Evolutionary conservation across 1,284 basidiomycete genomes (phyloP).

Genomic region (Naganishia sp.): DNA sequence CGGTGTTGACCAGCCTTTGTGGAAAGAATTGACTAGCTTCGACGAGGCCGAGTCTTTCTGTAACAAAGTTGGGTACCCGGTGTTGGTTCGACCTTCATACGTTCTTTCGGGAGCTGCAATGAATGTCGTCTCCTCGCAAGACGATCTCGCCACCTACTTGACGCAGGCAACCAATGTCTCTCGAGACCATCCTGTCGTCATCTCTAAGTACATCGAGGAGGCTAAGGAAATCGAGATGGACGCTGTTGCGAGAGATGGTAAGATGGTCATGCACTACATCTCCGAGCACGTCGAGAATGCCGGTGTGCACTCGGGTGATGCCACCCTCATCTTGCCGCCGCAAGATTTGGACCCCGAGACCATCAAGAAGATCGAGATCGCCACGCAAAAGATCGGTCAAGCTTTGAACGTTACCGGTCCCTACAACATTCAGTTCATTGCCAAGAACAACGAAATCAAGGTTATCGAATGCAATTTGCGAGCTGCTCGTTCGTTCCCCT

Average conservation of each 20-base stretch:
- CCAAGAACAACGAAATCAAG: constrained; percentile 99
- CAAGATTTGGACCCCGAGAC: constrained; percentile 97
- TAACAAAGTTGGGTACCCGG: constrained; percentile 87
- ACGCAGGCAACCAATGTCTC: constrained; percentile 96
- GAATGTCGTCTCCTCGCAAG: constrained; percentile 94
- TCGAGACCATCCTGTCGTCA: constrained; percentile 95
- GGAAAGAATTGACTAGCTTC: constrained; percentile 94
- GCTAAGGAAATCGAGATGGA: constrained; percentile 99
- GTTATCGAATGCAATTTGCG: constrained; percentile 99
- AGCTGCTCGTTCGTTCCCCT: constrained; percentile 96
- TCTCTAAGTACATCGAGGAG: constrained; percentile 98
- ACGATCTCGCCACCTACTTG: constrained; percentile 88
- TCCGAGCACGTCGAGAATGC: constrained; percentile 99
- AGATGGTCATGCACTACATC: constrained; percentile 99
- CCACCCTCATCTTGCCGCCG: constrained; percentile 94
- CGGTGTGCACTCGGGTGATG: constrained; percentile 95
- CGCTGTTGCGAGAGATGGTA: constrained; percentile 92
- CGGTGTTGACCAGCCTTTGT: constrained; percentile 92
- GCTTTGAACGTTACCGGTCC: constrained; percentile 99
- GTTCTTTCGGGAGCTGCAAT: constrained; percentile 97
- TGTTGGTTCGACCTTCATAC: constrained; percentile 95
- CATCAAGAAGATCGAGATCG: constrained; percentile 91
- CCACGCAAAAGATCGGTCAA: constrained; percentile 93
- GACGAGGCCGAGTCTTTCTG: constrained; percentile 87
- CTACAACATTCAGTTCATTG: constrained; percentile 99